A percentile compares a stretch with the other conserved stretches of the same genome.
Conservation (phyloP, 768 basidiomycete species). For the Macrocybe gigantea region DNA sequence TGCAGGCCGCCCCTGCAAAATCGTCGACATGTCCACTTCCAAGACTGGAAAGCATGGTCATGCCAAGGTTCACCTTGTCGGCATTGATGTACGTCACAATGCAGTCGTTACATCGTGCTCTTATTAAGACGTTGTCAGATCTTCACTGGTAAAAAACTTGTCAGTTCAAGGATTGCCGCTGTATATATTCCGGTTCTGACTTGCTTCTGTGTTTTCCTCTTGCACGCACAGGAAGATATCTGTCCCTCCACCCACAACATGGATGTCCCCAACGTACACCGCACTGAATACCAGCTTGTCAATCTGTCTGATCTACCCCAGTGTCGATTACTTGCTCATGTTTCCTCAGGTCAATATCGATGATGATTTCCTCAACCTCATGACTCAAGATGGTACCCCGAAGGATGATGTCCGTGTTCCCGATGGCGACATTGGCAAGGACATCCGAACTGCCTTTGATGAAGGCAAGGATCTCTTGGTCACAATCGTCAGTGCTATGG, state of each 20-base stretch:
- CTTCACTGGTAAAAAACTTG: conserved; percentile 97
- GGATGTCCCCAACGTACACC: conserved; percentile 93
- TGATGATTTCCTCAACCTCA: conserved; percentile 93
- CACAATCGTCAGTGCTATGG: conserved; percentile 87
- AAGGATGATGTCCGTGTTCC: conserved; percentile 97
- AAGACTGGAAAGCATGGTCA: conserved; percentile 99
- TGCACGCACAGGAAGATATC: conserved; percentile 72
- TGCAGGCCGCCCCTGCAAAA: conserved; percentile 91
- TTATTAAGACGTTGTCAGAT: conserved; percentile 49
- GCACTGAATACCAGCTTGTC: conserved; percentile 90
- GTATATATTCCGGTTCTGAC: too few species aligned
- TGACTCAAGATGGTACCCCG: conserved; percentile 69
- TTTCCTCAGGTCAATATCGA: conserved; percentile 72
- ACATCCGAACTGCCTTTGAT: conserved; percentile 70
- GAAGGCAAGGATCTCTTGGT: conserved; percentile 84
- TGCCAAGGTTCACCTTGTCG: conserved; percentile 98
- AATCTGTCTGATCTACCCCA: conserved; percentile 15
- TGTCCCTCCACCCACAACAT: conserved; percentile 99
- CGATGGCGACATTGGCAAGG: conserved; percentile 72
- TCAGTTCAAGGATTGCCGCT: conserved; percentile 27
- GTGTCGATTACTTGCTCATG: conserved; percentile 5
- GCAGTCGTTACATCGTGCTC: background rate
- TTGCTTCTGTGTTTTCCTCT: background rate
- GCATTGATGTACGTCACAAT: conserved; percentile 75
- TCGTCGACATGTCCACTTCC: conserved; percentile 98